Evolutionary conservation across 305 asterid species (phyloP), one percentile per base, ranked within the genome.

Genomic region (Fraxinus greggii): DNA sequence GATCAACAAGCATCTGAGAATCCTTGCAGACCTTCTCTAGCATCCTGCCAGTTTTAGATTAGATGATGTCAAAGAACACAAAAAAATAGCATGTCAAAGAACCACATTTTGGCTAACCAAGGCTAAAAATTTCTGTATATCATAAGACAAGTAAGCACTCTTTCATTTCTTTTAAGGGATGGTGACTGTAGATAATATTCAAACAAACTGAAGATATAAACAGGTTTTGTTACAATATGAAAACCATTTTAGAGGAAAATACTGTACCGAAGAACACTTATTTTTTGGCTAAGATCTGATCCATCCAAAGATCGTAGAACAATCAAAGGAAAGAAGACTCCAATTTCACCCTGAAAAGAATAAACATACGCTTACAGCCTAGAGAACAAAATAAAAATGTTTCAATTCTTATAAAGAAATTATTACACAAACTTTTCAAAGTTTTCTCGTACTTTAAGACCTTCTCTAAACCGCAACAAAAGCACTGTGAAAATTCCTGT

Each of bases 1-100:
- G 91, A 91, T 95, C 99, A 59, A 97, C 96, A 87, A 97, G 95
- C 98, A 95, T 90, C 90, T 97, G 99, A 84, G 97, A 86, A 89
- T 92, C 97, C 91, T 89, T 93, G 94, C 98, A 95, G 67, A 90
- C 92, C 87, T 92, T 97, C 95, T 97, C 99, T 84, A 97, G 90
- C 98, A 92, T 93, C 92, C 99, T 97, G 90, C 76, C 85, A 89
- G 80, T 85, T 86, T 72, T 61, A 80, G 70, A 81, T 82, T 45
- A 51, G 28, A 67, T 75, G 40, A 84, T 77, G 83, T 65, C 32
- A 79, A 72, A 28, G 54, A 78, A 54, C 17, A 67, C 31, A 61
- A n/a, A 80, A 79, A 35, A 72, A 3, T 45, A 73, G 77, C 80
- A 26, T 23, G 56, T 32, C 4, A 74, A 61, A 40, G 23, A 67